Evolutionary conservation across 139 green algal genomes (phyloP).

Genomic region (Chlamydomonas sphaeroides): DNA sequence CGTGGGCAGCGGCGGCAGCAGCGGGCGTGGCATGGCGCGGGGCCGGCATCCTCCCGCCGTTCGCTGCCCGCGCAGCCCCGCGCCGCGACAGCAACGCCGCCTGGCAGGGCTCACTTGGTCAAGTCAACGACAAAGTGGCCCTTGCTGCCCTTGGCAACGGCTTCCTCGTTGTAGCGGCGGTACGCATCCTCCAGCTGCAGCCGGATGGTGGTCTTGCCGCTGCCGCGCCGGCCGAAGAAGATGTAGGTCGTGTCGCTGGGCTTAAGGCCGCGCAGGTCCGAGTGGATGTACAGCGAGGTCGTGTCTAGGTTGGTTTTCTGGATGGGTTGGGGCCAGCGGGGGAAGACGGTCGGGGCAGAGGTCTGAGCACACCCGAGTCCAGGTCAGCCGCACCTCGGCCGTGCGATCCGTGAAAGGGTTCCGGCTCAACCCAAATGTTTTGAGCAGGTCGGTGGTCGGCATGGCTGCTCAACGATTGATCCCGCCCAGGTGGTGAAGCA

Average conservation of each 20-base stretch:
- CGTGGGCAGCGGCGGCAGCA: no score
- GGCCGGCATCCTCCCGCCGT: no score
- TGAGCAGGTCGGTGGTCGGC: constrained; percentile 73
- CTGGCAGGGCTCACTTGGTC: no score
- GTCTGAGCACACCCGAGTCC: no score
- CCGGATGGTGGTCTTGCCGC: constrained; percentile 89
- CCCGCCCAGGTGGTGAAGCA: not conserved
- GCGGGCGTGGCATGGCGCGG: no score
- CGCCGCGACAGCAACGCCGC: no score
- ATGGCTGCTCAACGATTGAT: not conserved
- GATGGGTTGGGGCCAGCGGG: no score
- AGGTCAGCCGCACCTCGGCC: constrained; percentile 59
- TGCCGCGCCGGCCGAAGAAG: constrained; percentile 69
- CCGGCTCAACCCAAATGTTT: constrained; percentile 69
- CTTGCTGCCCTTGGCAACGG: no score
- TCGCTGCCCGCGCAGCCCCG: no score
- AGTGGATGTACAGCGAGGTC: constrained; percentile 75
- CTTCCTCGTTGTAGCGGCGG: not conserved
- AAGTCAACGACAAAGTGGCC: no score
- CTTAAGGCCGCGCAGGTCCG: constrained; percentile 78
- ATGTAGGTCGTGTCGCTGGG: constrained; percentile 90
- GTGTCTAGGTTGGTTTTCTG: constrained; percentile 71
- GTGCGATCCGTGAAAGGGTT: constrained; percentile 89
- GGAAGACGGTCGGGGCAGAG: no score
- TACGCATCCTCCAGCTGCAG: constrained; percentile 83